phyloP scores from a whole-genome alignment of 2,329 filamentous ascomycete genomes.

The Aspergillus novoparasiticus region DNA sequence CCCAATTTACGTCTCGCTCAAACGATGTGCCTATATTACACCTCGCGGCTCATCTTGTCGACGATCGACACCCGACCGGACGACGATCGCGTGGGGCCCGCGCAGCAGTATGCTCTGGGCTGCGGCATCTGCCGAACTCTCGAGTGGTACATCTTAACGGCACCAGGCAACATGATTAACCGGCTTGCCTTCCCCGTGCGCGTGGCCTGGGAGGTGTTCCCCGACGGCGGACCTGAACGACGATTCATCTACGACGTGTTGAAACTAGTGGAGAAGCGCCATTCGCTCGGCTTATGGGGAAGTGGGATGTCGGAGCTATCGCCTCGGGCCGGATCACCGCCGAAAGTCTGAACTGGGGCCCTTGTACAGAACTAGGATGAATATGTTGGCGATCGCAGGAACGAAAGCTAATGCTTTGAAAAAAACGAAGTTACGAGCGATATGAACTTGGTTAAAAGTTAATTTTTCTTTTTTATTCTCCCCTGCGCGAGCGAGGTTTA shows the following conservation, averaged over 20 bases:
- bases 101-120: constrained; percentile 37
- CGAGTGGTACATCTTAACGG: constrained; percentile 38
- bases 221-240: constrained; percentile 34
- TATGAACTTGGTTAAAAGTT: not conserved
- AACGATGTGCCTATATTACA: constrained; percentile 40
- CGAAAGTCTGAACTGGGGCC: constrained; percentile 9
- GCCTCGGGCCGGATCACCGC: constrained; percentile 27
- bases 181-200: constrained; percentile 40
- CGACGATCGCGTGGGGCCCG: constrained; percentile 31
- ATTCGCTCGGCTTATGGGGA: constrained; percentile 39
- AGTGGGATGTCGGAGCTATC: constrained; percentile 40
- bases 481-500: not conserved
- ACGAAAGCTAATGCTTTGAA: not conserved
- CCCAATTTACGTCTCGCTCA: constrained; percentile 40
- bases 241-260: constrained; percentile 36
- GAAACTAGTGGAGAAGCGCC: constrained; percentile 37
- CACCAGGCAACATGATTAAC: constrained; percentile 44
- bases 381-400: not conserved
- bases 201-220: constrained; percentile 42
- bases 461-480: not conserved
- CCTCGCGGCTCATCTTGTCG: constrained; percentile 37
- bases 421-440: not conserved
- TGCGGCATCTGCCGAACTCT: constrained; percentile 40
- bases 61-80: constrained; percentile 34
- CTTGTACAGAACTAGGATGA: not conserved